These are phyloP conservation scores for Terana coerulea DNA, from an alignment of 768 basidiomycete species.

Conservation along the genomic window DNA sequence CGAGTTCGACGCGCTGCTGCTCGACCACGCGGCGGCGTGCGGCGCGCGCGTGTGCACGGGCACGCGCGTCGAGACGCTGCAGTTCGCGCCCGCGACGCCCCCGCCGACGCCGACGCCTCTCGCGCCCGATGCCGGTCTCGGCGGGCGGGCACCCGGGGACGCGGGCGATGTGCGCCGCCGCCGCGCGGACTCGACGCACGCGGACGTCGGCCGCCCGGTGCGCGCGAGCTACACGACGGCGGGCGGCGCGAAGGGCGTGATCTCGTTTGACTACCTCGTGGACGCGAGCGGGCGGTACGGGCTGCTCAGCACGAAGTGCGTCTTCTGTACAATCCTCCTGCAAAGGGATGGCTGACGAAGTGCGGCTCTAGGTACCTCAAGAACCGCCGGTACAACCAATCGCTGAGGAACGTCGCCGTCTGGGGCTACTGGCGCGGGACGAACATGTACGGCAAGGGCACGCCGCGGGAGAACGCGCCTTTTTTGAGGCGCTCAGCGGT, in stretches of 20 bases:
- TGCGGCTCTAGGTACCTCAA: conserved; percentile 45
- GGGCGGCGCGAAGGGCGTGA: conserved; percentile 39
- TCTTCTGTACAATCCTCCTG: not conserved
- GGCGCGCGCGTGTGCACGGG: conserved; percentile 49
- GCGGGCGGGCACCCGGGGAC: not conserved
- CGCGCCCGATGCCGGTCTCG: not conserved
- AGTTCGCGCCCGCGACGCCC: conserved; percentile 32
- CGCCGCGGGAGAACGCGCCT: conserved; percentile 31
- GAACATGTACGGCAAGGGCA: conserved; percentile 37
- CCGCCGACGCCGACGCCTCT: not conserved
- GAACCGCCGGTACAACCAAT: conserved; percentile 64
- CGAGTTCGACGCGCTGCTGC: conserved; percentile 55
- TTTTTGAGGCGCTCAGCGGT: conserved; percentile 65
- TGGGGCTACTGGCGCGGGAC: conserved; percentile 75
- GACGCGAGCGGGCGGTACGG: conserved; percentile 77
- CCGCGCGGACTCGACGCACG: not conserved
- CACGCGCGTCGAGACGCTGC: conserved; percentile 40
- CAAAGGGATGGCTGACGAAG: not conserved
- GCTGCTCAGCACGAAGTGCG: conserved; percentile 53
- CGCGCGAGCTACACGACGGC: conserved; percentile 46
- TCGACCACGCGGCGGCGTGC: conserved; percentile 46
- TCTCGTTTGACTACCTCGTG: conserved; percentile 62
- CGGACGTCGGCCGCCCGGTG: conserved; percentile 33
- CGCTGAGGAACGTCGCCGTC: conserved; percentile 68
- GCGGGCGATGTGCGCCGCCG: not conserved